Base-by-base conservation (phyloP, 768 basidiomycete genomes). In the Hemileccinum rubropunctum region DNA sequence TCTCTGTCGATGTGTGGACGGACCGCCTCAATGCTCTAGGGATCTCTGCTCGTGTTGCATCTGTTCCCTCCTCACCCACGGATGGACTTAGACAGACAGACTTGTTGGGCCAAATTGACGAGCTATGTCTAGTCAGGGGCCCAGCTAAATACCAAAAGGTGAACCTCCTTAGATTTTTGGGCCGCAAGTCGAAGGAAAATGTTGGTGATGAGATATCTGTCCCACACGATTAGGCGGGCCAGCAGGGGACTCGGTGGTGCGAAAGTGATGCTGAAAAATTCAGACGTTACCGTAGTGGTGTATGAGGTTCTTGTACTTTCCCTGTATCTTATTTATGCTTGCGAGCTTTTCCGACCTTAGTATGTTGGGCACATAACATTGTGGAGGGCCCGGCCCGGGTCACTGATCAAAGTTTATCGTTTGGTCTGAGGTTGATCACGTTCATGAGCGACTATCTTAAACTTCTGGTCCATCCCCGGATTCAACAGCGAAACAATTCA, bases 41-140 rank as follows among this genome's bases (percentile, higher is more conserved):
- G 23, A 50, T 63, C 33, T 17, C 42, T 5, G 58, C 58, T 10
- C 60, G 23, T 10, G 53, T 65, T 17, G 40, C 30, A 17, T 23
- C 52, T 2, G 15, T 63, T 20, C 23, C 45, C 26, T 27, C 49
- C 3, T 23, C 39, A 21, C n/a, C 36, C 41, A 7, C 11, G 20
- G 46, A 30, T 20, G 23, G 28, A 15, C 44, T 21, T 27, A 30
- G n/a, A 7, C 48, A 46, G 28, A 21, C 20, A 14, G 45, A 43
- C 20, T 41, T 65, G 32, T 14, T 14, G 10, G 28, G 27, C 23
- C 15, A 45, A 27, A 48, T 65, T 3, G 62, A 64, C 33, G 62
- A 65, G 11, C 32, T 60, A 0, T 65, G 63, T 47, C 58, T 64
- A 5, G 53, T 64, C 33, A 60, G 62, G 35, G 63, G 47, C 14